These are phyloP conservation scores for Fraxinus xanthoxyloides DNA, from an alignment of 305 asterid species.

Conservation along the genomic window DNA sequence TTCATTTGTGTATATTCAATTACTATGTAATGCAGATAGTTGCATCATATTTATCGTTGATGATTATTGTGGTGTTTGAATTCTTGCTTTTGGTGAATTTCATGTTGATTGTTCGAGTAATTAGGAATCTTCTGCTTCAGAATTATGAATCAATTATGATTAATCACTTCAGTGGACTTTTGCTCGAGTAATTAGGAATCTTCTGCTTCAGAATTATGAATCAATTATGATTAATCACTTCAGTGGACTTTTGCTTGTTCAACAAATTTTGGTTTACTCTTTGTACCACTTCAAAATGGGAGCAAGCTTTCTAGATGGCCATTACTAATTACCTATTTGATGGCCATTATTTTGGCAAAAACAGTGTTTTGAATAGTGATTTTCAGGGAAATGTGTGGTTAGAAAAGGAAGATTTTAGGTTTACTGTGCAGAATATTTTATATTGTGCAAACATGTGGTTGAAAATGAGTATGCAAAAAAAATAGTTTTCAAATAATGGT, in stretches of 20 bases:
- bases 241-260: neutral
- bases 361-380: no score
- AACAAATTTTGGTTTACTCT: neutral
- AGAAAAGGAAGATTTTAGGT: no score
- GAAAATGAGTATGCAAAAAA: no score
- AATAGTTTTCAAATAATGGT: no score
- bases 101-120: no score
- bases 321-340: neutral
- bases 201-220: neutral
- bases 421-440: no score
- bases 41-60: neutral
- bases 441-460: no score
- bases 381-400: no score
- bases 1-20: neutral
- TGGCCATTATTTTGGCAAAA: no score
- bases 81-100: slow-evolving; percentile 1
- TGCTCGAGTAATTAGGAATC: neutral
- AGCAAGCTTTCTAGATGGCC: neutral
- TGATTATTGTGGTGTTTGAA: neutral
- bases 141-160: neutral
- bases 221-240: neutral
- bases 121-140: neutral
- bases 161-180: neutral
- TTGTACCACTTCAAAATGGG: neutral
- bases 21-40: neutral